These are phyloP conservation scores for Trypanosoma platydactyli DNA, from an alignment of 208 protist genomes.

Conservation along the genomic window DNA sequence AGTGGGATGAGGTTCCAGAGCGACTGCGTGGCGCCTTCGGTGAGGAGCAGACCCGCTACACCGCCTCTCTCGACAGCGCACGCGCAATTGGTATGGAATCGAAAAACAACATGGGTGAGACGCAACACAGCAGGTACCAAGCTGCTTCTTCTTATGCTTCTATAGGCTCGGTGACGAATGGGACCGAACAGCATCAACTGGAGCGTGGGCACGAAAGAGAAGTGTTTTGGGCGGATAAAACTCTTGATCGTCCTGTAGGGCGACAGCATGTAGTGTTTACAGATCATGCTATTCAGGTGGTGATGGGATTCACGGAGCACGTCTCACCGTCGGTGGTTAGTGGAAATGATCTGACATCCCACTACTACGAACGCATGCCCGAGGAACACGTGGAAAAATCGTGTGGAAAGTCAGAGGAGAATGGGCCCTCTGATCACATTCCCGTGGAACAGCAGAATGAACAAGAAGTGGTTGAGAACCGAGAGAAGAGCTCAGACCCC, in stretches of 20 bases:
- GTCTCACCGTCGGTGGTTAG: conserved; percentile 4
- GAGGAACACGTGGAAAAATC: background rate
- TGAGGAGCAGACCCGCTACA: conserved; percentile 19
- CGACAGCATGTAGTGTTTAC: conserved; percentile 15
- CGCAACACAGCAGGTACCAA: background rate
- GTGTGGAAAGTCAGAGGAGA: background rate
- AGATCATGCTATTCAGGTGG: conserved; percentile 15
- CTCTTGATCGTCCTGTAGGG: background rate
- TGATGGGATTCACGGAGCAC: conserved; percentile 20
- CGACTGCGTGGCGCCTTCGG: conserved; percentile 37
- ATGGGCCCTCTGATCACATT: background rate
- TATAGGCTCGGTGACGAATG: background rate
- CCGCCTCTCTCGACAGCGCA: background rate
- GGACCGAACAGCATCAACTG: background rate
- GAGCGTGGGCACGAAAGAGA: background rate
- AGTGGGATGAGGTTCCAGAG: conserved; percentile 53
- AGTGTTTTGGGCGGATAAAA: background rate
- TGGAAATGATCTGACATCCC: background rate
- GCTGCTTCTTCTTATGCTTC: background rate
- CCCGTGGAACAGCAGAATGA: background rate
- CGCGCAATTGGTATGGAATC: background rate
- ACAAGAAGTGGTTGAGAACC: background rate
- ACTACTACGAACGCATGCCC: background rate
- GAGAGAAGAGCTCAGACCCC: background rate
- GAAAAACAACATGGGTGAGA: background rate